Evolutionary conservation across 2,329 filamentous ascomycete genomes (phyloP).

Genomic region (Epichloe baconii): DNA sequence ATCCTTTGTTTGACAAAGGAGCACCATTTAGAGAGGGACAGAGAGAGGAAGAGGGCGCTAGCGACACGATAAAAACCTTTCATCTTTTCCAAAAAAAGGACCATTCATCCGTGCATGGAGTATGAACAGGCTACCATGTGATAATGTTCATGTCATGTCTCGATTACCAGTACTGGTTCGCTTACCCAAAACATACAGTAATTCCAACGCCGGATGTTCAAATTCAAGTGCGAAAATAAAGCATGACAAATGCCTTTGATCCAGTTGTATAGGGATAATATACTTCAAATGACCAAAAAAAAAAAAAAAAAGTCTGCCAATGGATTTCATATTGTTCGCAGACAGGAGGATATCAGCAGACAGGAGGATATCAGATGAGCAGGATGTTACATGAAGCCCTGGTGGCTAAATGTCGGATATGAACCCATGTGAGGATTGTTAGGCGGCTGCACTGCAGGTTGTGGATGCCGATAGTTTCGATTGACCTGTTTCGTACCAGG

Average conservation of each 20-base stretch:
- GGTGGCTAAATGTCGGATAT: conserved; percentile 1
- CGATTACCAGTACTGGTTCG: no score
- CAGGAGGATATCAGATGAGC: not conserved
- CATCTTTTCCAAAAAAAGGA: not conserved
- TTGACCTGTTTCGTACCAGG: not conserved
- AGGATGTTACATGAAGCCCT: conserved; percentile 1
- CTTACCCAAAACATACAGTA: no score
- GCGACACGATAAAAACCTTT: not conserved
- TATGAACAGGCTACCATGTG: no score
- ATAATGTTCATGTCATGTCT: no score
- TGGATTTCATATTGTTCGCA: not conserved
- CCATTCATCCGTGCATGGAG: not conserved
- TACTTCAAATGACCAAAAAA: not conserved
- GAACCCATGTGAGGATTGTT: not conserved
- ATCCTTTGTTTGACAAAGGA: not conserved
- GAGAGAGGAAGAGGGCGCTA: not conserved
- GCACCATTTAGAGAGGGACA: not conserved
- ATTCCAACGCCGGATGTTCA: not conserved
- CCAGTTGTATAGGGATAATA: not conserved
- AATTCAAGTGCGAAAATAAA: not conserved
- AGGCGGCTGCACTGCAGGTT: not conserved
- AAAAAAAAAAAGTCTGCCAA: not conserved
- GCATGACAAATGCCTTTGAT: not conserved
- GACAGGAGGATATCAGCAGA: not conserved
- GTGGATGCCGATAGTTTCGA: not conserved